Conservation (phyloP, 139 green algal species). For the Marvania coccoides region DNA sequence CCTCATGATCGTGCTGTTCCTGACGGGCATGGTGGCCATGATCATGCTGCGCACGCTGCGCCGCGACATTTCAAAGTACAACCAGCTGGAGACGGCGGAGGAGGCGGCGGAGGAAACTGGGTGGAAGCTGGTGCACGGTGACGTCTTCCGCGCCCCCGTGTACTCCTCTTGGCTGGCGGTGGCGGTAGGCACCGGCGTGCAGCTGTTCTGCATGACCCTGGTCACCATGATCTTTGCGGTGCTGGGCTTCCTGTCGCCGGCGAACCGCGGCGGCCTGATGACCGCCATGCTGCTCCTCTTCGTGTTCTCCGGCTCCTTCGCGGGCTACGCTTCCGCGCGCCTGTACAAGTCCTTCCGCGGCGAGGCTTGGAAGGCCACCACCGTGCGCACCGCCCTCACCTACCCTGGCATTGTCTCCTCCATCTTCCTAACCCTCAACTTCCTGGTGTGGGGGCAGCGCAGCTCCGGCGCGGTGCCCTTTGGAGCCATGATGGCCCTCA, state of each 20-base stretch:
- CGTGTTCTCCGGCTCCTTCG: slow-evolving; percentile 94
- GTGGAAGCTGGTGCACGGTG: slow-evolving; percentile 98
- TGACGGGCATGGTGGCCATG: slow-evolving; percentile 97
- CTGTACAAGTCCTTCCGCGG: slow-evolving; percentile 84
- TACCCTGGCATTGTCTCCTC: slow-evolving; percentile 83
- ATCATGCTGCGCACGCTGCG: slow-evolving; percentile 97
- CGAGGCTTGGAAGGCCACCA: slow-evolving; percentile 76
- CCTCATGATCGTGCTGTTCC: slow-evolving; percentile 99
- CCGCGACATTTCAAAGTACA: slow-evolving; percentile 94
- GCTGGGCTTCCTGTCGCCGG: slow-evolving; percentile 93
- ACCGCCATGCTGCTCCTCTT: slow-evolving; percentile 96
- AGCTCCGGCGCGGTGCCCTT: slow-evolving; percentile 90
- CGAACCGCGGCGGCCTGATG: slow-evolving; percentile 96
- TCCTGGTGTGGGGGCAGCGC: slow-evolving; percentile 90
- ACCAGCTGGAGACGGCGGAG: slow-evolving; percentile 89
- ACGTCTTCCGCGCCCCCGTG: slow-evolving; percentile 91
- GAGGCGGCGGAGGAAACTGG: slow-evolving; percentile 93
- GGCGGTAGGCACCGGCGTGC: slow-evolving; percentile 87
- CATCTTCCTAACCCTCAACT: slow-evolving; percentile 93
- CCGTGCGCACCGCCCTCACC: slow-evolving; percentile 82
- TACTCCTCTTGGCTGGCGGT: slow-evolving; percentile 69
- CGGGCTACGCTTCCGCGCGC: slow-evolving; percentile 85
- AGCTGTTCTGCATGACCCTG: slow-evolving; percentile 88
- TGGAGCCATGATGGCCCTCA: slow-evolving; percentile 90
- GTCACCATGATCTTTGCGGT: slow-evolving; percentile 94